These are phyloP conservation scores for Colletotrichum ledebouriae DNA, from an alignment of 2,329 filamentous ascomycete species.

Conservation along the genomic window DNA sequence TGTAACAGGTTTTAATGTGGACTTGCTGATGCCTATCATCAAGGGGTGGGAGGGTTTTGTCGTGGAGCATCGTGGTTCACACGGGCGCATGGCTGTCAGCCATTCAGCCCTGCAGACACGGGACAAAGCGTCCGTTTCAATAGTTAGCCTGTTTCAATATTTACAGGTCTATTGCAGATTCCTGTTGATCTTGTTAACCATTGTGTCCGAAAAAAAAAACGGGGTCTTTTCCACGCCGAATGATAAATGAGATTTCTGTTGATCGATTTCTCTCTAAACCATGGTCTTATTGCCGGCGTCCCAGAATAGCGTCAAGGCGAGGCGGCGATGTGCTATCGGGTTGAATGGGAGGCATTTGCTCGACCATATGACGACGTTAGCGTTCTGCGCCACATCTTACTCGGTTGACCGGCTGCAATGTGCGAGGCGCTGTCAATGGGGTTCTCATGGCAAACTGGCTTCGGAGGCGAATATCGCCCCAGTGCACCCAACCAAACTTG, in stretches of 20 bases:
- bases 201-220: too few species aligned
- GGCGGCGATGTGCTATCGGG: conserved; percentile 12
- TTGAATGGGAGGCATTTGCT: conserved; percentile 7
- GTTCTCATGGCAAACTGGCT: conserved; percentile 7
- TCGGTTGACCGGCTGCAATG: conserved; percentile 12
- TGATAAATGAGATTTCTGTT: neutral
- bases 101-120: conserved; percentile 37
- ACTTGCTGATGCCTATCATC: conserved; percentile 15
- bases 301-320: conserved; percentile 7
- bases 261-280: conserved; percentile 12
- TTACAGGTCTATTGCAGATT: conserved; percentile 23
- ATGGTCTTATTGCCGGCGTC: conserved; percentile 8
- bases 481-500: conserved; percentile 12
- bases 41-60: conserved; percentile 9
- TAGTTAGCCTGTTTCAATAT: conserved; percentile 34
- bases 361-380: conserved; percentile 24
- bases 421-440: neutral
- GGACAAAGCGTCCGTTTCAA: conserved; percentile 26
- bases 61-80: conserved; percentile 30
- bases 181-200: conserved; percentile 1
- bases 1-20: conserved; percentile 17
- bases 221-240: too few species aligned
- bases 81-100: conserved; percentile 18
- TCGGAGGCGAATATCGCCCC: conserved; percentile 12
- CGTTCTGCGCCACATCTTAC: conserved; percentile 17